These are phyloP conservation scores for Erodium trifolium DNA, from an alignment of 441 rosid species.

Conservation along the genomic window DNA sequence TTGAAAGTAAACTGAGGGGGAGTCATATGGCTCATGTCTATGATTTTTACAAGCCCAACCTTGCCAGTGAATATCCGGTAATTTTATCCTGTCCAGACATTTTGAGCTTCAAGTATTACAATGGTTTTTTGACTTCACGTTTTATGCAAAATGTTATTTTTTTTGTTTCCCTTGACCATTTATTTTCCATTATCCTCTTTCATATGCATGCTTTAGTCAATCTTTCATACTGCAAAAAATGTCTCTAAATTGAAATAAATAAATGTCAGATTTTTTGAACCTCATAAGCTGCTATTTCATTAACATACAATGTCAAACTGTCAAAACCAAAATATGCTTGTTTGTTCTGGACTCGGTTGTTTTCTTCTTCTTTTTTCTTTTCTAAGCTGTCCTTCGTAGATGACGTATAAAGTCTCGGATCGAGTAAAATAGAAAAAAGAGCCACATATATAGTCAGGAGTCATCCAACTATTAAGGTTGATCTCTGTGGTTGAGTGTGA, in stretches of 20 bases:
- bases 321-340: background rate
- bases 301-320: background rate
- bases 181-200: no score
- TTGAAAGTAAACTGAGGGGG: constrained; percentile 88
- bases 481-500: no score
- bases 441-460: no score
- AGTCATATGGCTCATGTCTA: constrained; percentile 95
- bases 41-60: constrained; percentile 97
- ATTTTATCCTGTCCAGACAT: constrained; percentile 6
- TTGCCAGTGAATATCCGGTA: constrained; percentile 99
- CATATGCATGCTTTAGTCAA: no score
- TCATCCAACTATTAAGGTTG: no score
- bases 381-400: background rate
- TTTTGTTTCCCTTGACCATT: background rate
- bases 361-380: background rate
- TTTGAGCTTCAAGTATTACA: background rate
- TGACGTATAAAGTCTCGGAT: no score
- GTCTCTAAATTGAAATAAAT: background rate
- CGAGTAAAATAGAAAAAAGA: no score
- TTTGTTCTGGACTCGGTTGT: background rate
- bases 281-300: background rate
- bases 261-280: background rate
- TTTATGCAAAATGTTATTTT: background rate
- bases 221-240: background rate
- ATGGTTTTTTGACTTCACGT: background rate